These are phyloP conservation scores for Bryoglossum gracile DNA, from an alignment of 495 filamentous ascomycete genomes.

Conservation along the genomic window DNA sequence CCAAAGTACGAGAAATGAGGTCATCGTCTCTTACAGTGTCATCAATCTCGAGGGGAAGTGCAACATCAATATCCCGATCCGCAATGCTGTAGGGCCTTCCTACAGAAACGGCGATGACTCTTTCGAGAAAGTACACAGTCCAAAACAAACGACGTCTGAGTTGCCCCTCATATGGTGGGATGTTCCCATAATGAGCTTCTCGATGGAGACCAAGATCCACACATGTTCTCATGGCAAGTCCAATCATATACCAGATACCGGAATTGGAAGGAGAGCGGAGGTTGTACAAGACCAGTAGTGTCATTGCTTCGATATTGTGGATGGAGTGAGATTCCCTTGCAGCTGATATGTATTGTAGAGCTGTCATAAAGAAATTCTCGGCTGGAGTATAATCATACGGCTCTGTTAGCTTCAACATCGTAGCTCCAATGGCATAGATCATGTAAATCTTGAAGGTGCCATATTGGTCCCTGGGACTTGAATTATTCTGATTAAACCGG, in stretches of 20 bases:
- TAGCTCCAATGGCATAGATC: slow-evolving; percentile 46
- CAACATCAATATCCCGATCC: slow-evolving; percentile 46
- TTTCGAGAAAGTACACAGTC: slow-evolving; percentile 47
- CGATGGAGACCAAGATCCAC: slow-evolving; percentile 47
- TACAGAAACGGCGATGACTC: slow-evolving; percentile 43
- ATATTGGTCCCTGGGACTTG: slow-evolving; percentile 36
- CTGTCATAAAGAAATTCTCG: slow-evolving; percentile 43
- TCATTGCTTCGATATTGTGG: slow-evolving; percentile 50
- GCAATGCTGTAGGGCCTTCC: slow-evolving; percentile 46
- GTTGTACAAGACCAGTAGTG: slow-evolving; percentile 46
- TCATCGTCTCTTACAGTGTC: slow-evolving; percentile 37
- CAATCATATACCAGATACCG: slow-evolving; percentile 52
- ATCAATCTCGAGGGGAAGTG: slow-evolving; percentile 37
- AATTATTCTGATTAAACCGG: slow-evolving; percentile 36
- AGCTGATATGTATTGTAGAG: slow-evolving; percentile 42
- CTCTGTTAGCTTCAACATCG: slow-evolving; percentile 41
- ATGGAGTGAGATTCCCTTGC: slow-evolving; percentile 44
- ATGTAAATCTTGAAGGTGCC: slow-evolving; percentile 46
- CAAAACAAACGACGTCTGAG: slow-evolving; percentile 45
- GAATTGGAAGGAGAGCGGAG: slow-evolving; percentile 44
- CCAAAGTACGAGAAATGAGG: slow-evolving; percentile 29
- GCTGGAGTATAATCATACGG: slow-evolving; percentile 39
- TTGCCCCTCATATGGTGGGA: slow-evolving; percentile 41
- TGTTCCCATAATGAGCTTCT: slow-evolving; percentile 39
- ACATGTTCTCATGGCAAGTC: slow-evolving; percentile 47